phyloP scores from a whole-genome alignment of 2,329 filamentous ascomycete genomes.

The Sarocladiaceae sp. region DNA sequence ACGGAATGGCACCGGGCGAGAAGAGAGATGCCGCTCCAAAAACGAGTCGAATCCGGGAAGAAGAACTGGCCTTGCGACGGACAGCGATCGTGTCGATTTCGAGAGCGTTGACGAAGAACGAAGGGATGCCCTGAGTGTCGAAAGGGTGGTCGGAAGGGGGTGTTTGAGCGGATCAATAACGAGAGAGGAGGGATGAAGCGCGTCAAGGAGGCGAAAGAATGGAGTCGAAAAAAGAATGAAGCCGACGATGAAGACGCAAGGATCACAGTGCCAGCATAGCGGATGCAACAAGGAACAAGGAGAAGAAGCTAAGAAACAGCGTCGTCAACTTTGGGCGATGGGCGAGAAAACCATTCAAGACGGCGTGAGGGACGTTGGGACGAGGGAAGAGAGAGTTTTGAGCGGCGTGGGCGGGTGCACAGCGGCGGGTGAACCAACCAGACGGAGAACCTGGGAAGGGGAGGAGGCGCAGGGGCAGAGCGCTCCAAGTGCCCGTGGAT shows the following conservation, averaged over 20 bases:
- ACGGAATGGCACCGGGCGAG: too few species aligned
- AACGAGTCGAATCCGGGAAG: too few species aligned
- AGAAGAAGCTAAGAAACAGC: neutral
- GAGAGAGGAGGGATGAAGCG: neutral
- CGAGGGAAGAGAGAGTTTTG: slow-evolving; percentile 7
- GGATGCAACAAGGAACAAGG: neutral
- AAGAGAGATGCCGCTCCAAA: too few species aligned
- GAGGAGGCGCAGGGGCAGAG: neutral
- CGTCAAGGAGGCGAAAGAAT: neutral
- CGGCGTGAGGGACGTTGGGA: neutral
- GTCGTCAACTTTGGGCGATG: neutral
- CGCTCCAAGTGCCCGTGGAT: neutral
- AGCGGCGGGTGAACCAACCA: neutral
- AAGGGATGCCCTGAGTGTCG: neutral
- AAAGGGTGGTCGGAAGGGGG: slow-evolving; percentile 5
- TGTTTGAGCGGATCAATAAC: neutral
- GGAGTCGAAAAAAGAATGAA: neutral
- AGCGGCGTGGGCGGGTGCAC: neutral
- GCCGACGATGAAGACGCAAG: neutral
- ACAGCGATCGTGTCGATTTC: neutral
- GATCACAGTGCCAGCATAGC: slow-evolving; percentile 1
- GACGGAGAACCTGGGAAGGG: neutral
- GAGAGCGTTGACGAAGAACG: neutral
- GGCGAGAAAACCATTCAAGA: neutral
- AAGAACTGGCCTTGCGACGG: neutral